A percentile compares a stretch with the other conserved stretches of the same genome.
phyloP scores from a whole-genome alignment of 768 basidiomycete genomes.

The Boletellus emodensis region DNA sequence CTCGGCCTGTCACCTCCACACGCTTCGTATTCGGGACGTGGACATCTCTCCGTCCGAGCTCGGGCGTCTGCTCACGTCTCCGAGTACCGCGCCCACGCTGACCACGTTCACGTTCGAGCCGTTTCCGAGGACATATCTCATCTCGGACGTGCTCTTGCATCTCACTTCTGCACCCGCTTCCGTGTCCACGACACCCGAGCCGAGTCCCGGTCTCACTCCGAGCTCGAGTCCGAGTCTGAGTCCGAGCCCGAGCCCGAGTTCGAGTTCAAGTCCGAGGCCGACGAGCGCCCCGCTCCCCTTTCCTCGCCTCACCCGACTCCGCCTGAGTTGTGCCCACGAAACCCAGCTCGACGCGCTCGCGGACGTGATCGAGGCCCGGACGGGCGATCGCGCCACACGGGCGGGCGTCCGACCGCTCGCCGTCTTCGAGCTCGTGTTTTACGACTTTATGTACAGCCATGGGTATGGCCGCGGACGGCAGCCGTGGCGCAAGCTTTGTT shows the following conservation, averaged over 20 bases:
- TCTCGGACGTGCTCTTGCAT: conserved; percentile 17
- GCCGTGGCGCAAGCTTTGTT: conserved; percentile 13
- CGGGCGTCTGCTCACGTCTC: conserved; percentile 15
- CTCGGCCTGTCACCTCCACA: conserved; percentile 16
- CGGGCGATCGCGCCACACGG: conserved; percentile 8
- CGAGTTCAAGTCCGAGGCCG: no score
- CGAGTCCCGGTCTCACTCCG: not conserved
- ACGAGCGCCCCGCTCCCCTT: conserved; percentile 1
- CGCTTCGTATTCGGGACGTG: conserved; percentile 18
- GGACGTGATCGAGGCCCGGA: conserved; percentile 16
- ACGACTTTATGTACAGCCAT: conserved; percentile 19
- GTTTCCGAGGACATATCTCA: conserved; percentile 15
- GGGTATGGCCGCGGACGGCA: conserved; percentile 8
- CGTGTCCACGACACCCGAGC: not conserved
- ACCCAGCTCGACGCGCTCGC: conserved; percentile 12
- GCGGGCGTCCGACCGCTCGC: conserved; percentile 11
- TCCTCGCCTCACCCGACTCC: conserved; percentile 17
- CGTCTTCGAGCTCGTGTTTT: conserved; percentile 21
- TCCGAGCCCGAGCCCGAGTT: not conserved
- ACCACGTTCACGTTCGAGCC: conserved; percentile 24
- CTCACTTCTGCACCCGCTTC: not conserved
- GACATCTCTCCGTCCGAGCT: conserved; percentile 24
- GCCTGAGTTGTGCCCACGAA: conserved; percentile 22
- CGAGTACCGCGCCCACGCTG: conserved; percentile 14
- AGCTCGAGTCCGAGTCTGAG: not conserved